phyloP scores from a whole-genome alignment of 805 yeast species.

The Suhomyces kilbournensis region DNA sequence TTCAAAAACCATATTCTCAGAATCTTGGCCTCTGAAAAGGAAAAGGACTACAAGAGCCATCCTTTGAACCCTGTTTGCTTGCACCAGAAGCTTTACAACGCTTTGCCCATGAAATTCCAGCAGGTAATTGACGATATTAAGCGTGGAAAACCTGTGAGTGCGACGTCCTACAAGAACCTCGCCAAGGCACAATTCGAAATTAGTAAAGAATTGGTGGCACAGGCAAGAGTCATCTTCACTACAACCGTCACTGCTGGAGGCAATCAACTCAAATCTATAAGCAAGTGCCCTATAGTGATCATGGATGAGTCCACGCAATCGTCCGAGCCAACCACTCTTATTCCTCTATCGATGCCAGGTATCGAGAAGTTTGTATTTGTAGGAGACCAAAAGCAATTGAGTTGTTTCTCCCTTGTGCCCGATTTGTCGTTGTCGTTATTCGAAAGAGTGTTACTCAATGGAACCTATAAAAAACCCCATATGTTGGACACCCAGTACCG shows the following conservation, averaged over 20 bases:
- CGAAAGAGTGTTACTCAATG: slow-evolving; percentile 62
- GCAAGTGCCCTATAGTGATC: slow-evolving; percentile 60
- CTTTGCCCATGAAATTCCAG: slow-evolving; percentile 44
- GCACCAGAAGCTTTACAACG: slow-evolving; percentile 55
- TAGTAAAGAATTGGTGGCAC: slow-evolving; percentile 51
- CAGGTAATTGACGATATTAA: slow-evolving; percentile 45
- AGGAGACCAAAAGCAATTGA: slow-evolving; percentile 74
- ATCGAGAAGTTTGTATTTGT: slow-evolving; percentile 66
- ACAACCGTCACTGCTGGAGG: slow-evolving; percentile 76
- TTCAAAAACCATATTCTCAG: slow-evolving; percentile 53
- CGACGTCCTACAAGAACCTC: slow-evolving; percentile 49
- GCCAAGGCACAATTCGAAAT: slow-evolving; percentile 43
- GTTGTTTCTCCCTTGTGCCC: slow-evolving; percentile 68
- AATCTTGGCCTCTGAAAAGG: slow-evolving; percentile 59
- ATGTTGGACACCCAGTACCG: slow-evolving; percentile 70
- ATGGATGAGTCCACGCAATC: slow-evolving; percentile 82
- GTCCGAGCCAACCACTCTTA: slow-evolving; percentile 67
- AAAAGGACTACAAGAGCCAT: slow-evolving; percentile 59
- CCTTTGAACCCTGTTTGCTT: slow-evolving; percentile 58
- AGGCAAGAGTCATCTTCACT: slow-evolving; percentile 67
- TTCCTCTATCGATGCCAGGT: slow-evolving; percentile 67
- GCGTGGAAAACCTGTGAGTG: slow-evolving; percentile 22
- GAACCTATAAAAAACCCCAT: slow-evolving; percentile 56
- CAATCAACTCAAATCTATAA: slow-evolving; percentile 53
- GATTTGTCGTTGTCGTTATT: slow-evolving; percentile 64